Percentiles rank a stretch among this genome's conserved stretches.
These are phyloP conservation scores for Prinsepia uniflora DNA, from an alignment of 306 rosid species.

Conservation along the genomic window DNA sequence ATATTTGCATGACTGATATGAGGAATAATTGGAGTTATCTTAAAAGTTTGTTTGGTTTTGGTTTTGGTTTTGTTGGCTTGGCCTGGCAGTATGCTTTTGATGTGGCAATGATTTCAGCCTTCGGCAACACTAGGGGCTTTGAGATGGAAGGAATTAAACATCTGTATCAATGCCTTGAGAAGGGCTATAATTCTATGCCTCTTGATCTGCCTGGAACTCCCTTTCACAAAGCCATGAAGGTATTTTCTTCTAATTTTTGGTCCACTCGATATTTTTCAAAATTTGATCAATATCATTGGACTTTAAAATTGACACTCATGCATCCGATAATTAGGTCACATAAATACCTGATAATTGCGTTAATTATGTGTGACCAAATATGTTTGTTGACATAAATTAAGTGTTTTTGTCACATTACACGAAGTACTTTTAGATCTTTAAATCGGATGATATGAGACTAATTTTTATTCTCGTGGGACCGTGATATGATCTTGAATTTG, in stretches of 20 bases:
- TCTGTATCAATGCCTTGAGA: conserved; percentile 61
- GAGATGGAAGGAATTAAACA: conserved; percentile 65
- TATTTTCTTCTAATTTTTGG: conserved; percentile 11
- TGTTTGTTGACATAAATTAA: too few relatives aligned
- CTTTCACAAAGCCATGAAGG: conserved; percentile 74
- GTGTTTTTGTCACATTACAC: too few relatives aligned
- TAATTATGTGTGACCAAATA: too few relatives aligned
- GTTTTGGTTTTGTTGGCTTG: not conserved
- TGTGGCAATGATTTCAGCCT: conserved; percentile 74
- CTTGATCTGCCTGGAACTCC: conserved; percentile 68
- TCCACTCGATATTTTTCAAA: conserved; percentile 2
- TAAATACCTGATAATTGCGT: too few relatives aligned
- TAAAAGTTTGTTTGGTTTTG: not conserved
- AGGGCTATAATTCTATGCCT: conserved; percentile 87
- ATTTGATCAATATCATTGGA: not conserved
- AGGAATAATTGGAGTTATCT: conserved; percentile 16
- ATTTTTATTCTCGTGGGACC: too few relatives aligned
- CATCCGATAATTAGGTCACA: too few relatives aligned
- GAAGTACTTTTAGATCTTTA: too few relatives aligned
- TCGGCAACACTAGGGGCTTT: conserved; percentile 48
- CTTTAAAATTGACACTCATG: too few relatives aligned
- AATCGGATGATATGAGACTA: too few relatives aligned
- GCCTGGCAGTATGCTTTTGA: conserved; percentile 73
- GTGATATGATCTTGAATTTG: too few relatives aligned
- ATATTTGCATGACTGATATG: conserved; percentile 4